phyloP scores from a whole-genome alignment of 371 early-diverging fungal genomes.

The Mucor piriformis region DNA sequence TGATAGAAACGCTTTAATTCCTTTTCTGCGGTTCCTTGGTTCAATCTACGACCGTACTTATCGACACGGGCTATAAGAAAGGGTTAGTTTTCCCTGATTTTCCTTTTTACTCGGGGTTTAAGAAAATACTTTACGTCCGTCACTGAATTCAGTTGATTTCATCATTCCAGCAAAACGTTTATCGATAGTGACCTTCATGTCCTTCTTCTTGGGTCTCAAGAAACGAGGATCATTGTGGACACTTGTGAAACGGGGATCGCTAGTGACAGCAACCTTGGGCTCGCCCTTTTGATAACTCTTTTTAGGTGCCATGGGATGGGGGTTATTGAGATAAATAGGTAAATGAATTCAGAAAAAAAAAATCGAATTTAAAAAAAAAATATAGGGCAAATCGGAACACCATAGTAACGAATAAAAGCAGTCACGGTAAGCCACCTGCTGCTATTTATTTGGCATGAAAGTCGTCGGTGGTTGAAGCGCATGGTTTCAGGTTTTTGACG shows the following conservation, averaged over 20 bases:
- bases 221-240: constrained; percentile 92
- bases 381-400: not conserved
- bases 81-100: too few relatives aligned
- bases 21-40: constrained; percentile 52
- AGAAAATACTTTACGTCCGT: constrained; percentile 36
- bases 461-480: too few relatives aligned
- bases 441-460: too few relatives aligned
- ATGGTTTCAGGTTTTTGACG: too few relatives aligned
- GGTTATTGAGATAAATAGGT: not conserved
- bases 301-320: constrained; percentile 14
- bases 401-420: not conserved
- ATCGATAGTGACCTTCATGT: constrained; percentile 88
- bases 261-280: constrained; percentile 44
- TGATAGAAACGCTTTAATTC: constrained; percentile 65
- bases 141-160: constrained; percentile 74
- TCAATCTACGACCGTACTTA: constrained; percentile 80
- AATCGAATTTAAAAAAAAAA: constrained; percentile 3
- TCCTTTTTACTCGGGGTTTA: too few relatives aligned
- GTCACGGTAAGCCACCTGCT: constrained; percentile 14
- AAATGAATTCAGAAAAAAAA: not conserved
- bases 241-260: constrained; percentile 83
- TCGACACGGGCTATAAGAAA: constrained; percentile 68
- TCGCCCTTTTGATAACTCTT: constrained; percentile 18
- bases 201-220: constrained; percentile 75
- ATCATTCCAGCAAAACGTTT: constrained; percentile 85